These are phyloP conservation scores for Phaeophleospora eucalypticola DNA, from an alignment of 2,329 filamentous ascomycete species.

Conservation along the genomic window DNA sequence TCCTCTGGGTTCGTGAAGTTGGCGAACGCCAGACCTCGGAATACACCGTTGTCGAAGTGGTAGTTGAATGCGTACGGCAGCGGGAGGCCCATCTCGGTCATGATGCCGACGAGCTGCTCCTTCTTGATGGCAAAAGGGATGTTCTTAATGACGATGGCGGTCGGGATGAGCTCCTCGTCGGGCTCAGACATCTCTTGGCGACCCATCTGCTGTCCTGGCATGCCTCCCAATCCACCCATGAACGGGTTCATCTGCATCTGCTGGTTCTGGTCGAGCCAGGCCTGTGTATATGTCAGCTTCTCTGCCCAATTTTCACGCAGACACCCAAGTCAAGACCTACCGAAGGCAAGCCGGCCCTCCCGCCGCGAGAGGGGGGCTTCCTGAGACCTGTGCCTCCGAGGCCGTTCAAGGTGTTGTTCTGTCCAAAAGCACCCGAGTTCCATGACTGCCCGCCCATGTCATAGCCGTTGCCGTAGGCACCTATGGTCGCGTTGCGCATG, in stretches of 20 bases:
- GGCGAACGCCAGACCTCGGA: constrained; percentile 91
- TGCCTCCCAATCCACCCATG: constrained; percentile 39
- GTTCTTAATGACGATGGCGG: constrained; percentile 98
- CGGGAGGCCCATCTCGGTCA: constrained; percentile 90
- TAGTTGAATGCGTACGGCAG: constrained; percentile 99
- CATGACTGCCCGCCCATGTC: constrained; percentile 72
- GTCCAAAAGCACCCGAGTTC: constrained; percentile 71
- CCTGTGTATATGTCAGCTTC: constrained; percentile 40
- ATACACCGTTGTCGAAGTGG: constrained; percentile 97
- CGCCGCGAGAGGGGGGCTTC: constrained; percentile 54
- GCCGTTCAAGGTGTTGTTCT: constrained; percentile 54
- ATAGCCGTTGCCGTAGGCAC: constrained; percentile 62
- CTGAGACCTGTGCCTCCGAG: constrained; percentile 24
- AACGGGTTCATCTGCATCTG: constrained; percentile 46
- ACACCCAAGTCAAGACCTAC: constrained; percentile 53
- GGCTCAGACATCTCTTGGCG: constrained; percentile 50
- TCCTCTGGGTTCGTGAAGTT: constrained; percentile 97
- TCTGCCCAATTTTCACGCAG: constrained; percentile 7
- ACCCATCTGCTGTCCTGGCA: constrained; percentile 35
- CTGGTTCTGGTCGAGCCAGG: constrained; percentile 57
- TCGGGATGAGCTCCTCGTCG: constrained; percentile 89
- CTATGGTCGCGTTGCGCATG: constrained; percentile 56
- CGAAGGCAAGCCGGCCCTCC: constrained; percentile 62
- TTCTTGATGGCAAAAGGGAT: constrained; percentile 98
- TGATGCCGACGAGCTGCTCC: constrained; percentile 85